Base-by-base conservation (phyloP, 1,284 basidiomycete species). In the Moesziomyces aphidis region DNA sequence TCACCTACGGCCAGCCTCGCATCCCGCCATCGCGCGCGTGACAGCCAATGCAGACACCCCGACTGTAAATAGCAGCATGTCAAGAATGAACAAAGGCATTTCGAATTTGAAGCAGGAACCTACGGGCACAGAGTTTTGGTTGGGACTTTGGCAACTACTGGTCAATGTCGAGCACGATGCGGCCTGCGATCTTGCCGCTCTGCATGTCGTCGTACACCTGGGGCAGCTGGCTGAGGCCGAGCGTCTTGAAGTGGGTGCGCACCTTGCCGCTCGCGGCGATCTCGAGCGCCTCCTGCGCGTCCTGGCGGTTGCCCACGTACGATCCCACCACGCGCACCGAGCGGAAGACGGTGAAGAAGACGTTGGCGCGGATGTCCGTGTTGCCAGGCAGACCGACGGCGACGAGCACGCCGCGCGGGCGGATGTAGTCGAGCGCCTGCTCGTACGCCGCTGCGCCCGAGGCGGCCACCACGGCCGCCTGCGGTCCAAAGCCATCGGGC, bases 351-450 rank as follows among this genome's bases (percentile, higher is more conserved):
- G 79, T 76, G 86, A 88, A 91, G 87, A 93, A 93, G 75, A 93
- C 91, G 43, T 90, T 89, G 0, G 90, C 89, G 28, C 89, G 86
- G 31, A 93, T 86, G 24, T 85, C 87, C 0, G 89, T 88, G 31
- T 88, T 85, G 4, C 88, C 89, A 8, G 91, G 92, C 6, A 93
- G 86, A 50, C 92, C 92, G 43, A 93, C 91, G 42, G 89, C 90
- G 87, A 94, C 92, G 58, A 94, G 86, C 3, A 28, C 91, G 90
- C 43, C 89, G 87, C 43, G 90, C 87, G 61, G 93, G 85, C 84
- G 93, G 21, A 80, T 65, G 59, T 79, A 80, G 46, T 78, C 88
- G 34, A 92, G 85, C 9, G 91, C 92, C 82, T 91, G 89, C 21
- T 88, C 85, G 83, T 93, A 94, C 0, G 90, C 91, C 6, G 87